Conservation (phyloP, 495 filamentous ascomycete genomes). For the Penicillium bialowiezense region DNA sequence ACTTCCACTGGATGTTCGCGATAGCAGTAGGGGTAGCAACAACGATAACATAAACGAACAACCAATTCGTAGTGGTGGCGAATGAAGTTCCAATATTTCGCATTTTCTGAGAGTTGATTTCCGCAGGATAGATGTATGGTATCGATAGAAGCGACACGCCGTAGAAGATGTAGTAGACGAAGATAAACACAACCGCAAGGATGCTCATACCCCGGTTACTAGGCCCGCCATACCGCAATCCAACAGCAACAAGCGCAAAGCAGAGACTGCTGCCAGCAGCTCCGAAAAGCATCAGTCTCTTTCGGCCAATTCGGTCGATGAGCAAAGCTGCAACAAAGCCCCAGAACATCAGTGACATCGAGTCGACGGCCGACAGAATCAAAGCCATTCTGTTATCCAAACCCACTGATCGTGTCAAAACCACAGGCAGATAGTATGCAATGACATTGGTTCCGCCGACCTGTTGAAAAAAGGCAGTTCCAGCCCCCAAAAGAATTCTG, state of each 20-base stretch:
- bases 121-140: constrained; percentile 31
- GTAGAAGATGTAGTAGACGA: constrained; percentile 26
- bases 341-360: constrained; percentile 17
- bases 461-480: constrained; percentile 6
- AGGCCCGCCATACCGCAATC: constrained; percentile 16
- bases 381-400: constrained; percentile 1
- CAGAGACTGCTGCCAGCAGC: constrained; percentile 10
- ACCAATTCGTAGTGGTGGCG: constrained; percentile 24
- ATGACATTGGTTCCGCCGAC: constrained; percentile 8
- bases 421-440: constrained; percentile 9
- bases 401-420: constrained; percentile 5
- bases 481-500: constrained; percentile 7
- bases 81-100: constrained; percentile 24
- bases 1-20: constrained; percentile 26
- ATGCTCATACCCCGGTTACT: constrained; percentile 14
- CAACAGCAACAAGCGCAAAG: constrained; percentile 16
- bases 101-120: constrained; percentile 29
- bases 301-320: constrained; percentile 10
- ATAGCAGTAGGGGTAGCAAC: constrained; percentile 32
- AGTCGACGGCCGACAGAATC: constrained; percentile 9
- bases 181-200: constrained; percentile 24
- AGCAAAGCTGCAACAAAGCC: constrained; percentile 9
- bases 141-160: constrained; percentile 18
- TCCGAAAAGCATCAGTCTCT: constrained; percentile 11
- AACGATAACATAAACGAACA: constrained; percentile 28